Evolutionary conservation across 768 basidiomycete genomes (phyloP), one percentile per base, ranked within the genome.

Genomic region (Lepiota brunneoincarnata): DNA sequence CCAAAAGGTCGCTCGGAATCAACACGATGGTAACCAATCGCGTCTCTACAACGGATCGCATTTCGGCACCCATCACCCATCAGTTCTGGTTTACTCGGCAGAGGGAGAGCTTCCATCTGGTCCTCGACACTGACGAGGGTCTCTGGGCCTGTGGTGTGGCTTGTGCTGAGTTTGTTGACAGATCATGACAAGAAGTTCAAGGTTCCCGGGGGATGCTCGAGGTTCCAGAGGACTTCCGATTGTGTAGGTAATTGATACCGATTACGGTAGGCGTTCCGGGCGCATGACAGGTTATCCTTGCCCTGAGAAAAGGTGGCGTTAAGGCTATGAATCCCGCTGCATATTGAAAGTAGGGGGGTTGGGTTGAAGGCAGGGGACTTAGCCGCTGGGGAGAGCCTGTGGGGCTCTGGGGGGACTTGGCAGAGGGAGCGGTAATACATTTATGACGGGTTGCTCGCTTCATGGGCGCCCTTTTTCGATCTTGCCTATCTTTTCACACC

Each of bases 101-200:
- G 31, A 31, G 31, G 31, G 7, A 3, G 11, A 10, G 31, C 31
- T 31, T 31, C 31, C 31, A 31, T 31, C 31, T 31, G 31, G 31
- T 31, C 31, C 31, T 31, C 31, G 31, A 31, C 31, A 31, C 17
- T 18, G 17, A 6, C 12, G 28, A 47, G 35, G 28, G 31, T 18
- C 10, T 5, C 42, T 47, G 45, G 31, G 18, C 6, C 6, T 28
- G 17, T 18, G 24, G n/a, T 4, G 39, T 10, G 38, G 10, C 9
- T 7, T 17, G 24, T 9, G 35, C 35, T 48, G 18, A 20, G 35
- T 36, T 17, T 35, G 26, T 50, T 50, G 49, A 50, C 49, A 50
- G 49, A 50, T 50, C 49, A 50, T 50, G 49, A 50, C 49, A 50
- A 50, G 38, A 50, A 47, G 28, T 21, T 17, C 10, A 31, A 31